Percentiles rank a stretch among this genome's conserved stretches.
Evolutionary conservation across 2,329 filamentous ascomycete genomes (phyloP).

Genomic region (Cryphonectria parasitica): DNA sequence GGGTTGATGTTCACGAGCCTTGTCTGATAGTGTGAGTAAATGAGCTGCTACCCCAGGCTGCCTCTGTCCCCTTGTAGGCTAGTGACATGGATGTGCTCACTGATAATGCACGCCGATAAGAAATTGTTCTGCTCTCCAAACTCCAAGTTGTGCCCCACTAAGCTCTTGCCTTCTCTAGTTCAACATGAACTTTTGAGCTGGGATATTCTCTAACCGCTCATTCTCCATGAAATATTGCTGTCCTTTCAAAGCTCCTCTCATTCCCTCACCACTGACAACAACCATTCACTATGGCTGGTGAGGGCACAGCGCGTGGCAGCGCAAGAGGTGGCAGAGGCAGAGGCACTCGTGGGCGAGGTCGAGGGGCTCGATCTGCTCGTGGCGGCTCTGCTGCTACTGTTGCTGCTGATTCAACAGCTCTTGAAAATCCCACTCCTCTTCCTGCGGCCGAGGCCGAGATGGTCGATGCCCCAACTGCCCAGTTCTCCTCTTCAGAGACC

Average conservation of each 20-base stretch:
- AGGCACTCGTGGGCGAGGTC: slow-evolving; percentile 35
- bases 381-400: slow-evolving; percentile 32
- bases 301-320: slow-evolving; percentile 22
- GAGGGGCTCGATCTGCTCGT: slow-evolving; percentile 39
- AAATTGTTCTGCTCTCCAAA: slow-evolving; percentile 15
- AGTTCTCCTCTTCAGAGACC: slow-evolving; percentile 9
- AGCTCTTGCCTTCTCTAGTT: not conserved
- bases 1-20: not conserved
- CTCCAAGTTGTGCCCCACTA: slow-evolving; percentile 10
- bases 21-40: not conserved
- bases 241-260: slow-evolving; percentile 6
- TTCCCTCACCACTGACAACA: slow-evolving; percentile 14
- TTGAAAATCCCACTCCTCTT: not conserved
- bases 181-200: not conserved
- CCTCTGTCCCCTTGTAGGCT: not conserved
- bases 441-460: not conserved
- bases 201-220: not conserved
- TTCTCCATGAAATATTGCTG: not conserved
- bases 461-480: not conserved
- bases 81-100: not conserved
- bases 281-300: slow-evolving; percentile 22
- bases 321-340: slow-evolving; percentile 24
- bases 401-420: slow-evolving; percentile 5
- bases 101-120: slow-evolving; percentile 19
- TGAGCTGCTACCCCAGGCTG: not conserved